Evolutionary conservation across 306 rosid genomes (phyloP), one percentile per base, ranked within the genome.

Genomic region (Trichosanthes truncata): DNA sequence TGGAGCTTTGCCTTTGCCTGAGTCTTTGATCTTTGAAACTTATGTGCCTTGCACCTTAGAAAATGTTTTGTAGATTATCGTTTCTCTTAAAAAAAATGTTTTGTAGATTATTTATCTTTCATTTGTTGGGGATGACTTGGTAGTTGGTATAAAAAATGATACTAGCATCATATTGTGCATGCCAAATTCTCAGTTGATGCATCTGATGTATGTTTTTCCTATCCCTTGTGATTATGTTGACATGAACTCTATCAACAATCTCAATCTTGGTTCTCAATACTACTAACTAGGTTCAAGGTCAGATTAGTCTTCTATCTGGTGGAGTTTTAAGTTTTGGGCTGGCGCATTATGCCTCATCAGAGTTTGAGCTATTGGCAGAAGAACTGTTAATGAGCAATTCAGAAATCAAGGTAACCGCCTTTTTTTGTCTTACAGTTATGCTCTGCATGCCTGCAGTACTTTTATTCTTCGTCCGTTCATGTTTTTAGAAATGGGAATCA

Each of bases 351-450:
- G 90, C 97, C 76, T 82, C 93, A 55, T 96, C 99, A 60, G 99
- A 96, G 85, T 96, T 96, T 82, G 99, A 96, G 91, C 86, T 96
- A 83, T 88, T 88, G 84, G 99, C 99, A 53, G 99, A 96, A 88
- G 99, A 93, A 83, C 85, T 96, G 77, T 81, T 96, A 81, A 96
- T 96, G 99, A 96, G 99, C 60, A 91, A 96, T 86, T 93, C 99
- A 78, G 93, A 74, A 81, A 86, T 96, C 78, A 96, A 87, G 97
- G 99, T 95, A 87, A 77, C 69, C 81, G 78, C 26, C 20, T 36
- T 49, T 79, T 62, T 79, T 31, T n/a, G 48, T 56, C 43, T 18
- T 78, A n/a, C 80, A 23, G 15, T 21, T 53, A 57, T 79, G 61
- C 53, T 45, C n/a, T 31, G 31, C 48, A 26, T 25, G 51, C 18